These are phyloP conservation scores for Zasmidium angulare DNA, from an alignment of 2,329 filamentous ascomycete genomes.

Conservation along the genomic window DNA sequence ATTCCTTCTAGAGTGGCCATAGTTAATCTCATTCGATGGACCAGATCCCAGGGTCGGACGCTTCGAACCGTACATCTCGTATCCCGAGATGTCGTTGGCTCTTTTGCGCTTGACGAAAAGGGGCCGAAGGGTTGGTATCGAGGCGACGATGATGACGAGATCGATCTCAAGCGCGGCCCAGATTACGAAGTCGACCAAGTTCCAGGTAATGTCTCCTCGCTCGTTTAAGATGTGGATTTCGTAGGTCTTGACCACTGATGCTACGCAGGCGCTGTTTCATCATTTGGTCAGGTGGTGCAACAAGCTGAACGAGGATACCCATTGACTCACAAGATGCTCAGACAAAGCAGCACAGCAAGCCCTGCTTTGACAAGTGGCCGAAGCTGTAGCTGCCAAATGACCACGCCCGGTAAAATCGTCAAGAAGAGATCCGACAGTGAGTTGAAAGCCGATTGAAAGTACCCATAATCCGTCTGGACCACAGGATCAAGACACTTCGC, in stretches of 20 bases:
- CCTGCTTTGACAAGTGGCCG: not conserved
- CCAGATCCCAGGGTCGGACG: not conserved
- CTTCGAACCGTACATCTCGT: not conserved
- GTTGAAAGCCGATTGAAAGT: not conserved
- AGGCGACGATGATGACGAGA: constrained; percentile 17
- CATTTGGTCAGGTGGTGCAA: too few relatives aligned
- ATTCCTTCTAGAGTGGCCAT: not conserved
- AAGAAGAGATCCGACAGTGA: not conserved
- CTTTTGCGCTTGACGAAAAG: not conserved
- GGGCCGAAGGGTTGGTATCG: constrained; percentile 13
- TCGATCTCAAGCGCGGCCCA: constrained; percentile 17
- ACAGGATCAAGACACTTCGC: not conserved
- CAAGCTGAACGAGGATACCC: too few relatives aligned
- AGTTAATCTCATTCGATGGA: not conserved
- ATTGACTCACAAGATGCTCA: constrained; percentile 4
- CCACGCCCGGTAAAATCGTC: not conserved
- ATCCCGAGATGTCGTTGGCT: not conserved
- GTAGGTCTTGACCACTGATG: constrained; percentile 15
- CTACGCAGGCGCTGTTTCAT: constrained; percentile 7
- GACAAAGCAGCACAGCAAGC: not conserved
- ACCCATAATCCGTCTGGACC: not conserved
- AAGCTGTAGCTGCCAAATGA: not conserved
- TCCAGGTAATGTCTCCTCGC: constrained; percentile 12
- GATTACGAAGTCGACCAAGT: constrained; percentile 13
- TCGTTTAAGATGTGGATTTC: constrained; percentile 10